phyloP scores from a whole-genome alignment of 495 filamentous ascomycete species.

The Staphylotrichum tortipilum region DNA sequence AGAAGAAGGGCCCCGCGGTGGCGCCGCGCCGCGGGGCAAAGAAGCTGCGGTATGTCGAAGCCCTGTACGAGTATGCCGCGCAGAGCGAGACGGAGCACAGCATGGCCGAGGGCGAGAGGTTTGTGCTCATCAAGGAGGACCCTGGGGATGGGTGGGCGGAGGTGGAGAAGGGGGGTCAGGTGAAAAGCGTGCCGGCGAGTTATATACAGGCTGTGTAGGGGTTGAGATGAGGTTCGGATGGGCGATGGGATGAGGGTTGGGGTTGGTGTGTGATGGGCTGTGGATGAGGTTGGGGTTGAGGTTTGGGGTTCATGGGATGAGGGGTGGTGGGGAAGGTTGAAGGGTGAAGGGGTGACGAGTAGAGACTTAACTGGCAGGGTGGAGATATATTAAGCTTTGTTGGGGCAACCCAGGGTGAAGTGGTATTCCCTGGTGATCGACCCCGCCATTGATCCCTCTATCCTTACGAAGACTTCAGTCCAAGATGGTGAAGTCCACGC shows the following conservation, averaged over 20 bases:
- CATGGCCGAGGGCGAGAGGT: slow-evolving; percentile 85
- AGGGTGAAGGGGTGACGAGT: not conserved
- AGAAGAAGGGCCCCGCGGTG: slow-evolving; percentile 89
- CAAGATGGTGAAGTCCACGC: too few species aligned
- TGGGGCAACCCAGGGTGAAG: too few species aligned
- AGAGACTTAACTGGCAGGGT: too few species aligned
- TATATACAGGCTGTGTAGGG: slow-evolving; percentile 66
- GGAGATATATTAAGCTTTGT: too few species aligned
- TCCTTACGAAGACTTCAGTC: too few species aligned
- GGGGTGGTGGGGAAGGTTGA: not conserved
- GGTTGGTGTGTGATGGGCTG: not conserved
- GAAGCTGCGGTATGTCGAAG: slow-evolving; percentile 91
- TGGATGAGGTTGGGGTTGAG: too few species aligned
- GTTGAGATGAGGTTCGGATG: not conserved
- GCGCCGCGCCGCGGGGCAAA: slow-evolving; percentile 87
- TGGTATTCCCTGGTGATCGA: too few species aligned
- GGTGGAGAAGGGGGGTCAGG: slow-evolving; percentile 82
- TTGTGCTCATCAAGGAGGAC: slow-evolving; percentile 78
- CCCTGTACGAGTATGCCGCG: slow-evolving; percentile 84
- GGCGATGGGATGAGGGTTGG: too few species aligned
- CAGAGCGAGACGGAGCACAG: slow-evolving; percentile 77
- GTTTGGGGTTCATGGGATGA: not conserved
- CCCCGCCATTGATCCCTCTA: too few species aligned
- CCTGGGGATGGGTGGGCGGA: slow-evolving; percentile 93
- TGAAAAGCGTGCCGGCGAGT: slow-evolving; percentile 88